These are phyloP conservation scores for Collariella sp. DNA, from an alignment of 495 filamentous ascomycete genomes.

Conservation along the genomic window DNA sequence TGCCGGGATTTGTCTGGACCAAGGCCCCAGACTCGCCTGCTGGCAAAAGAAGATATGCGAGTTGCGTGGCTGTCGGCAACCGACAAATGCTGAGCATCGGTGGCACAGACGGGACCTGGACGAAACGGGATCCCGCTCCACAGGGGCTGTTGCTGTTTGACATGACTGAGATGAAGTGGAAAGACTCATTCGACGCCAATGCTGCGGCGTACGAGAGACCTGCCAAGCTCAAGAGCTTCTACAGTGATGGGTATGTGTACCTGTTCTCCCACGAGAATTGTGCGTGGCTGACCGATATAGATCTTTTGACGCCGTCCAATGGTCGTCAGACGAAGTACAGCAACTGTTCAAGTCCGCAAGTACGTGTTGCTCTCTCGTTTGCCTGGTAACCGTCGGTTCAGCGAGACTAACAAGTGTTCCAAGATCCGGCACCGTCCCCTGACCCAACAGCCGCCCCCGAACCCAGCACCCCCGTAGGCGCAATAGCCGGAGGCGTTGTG, in stretches of 20 bases:
- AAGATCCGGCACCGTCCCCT: background rate
- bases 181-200: slow-evolving; percentile 28
- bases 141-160: slow-evolving; percentile 37
- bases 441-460: background rate
- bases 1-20: slow-evolving; percentile 42
- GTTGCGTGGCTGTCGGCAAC: slow-evolving; percentile 29
- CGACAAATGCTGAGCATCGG: slow-evolving; percentile 36
- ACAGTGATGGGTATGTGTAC: slow-evolving; percentile 11
- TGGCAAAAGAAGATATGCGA: slow-evolving; percentile 22
- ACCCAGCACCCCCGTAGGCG: background rate
- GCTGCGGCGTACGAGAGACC: slow-evolving; percentile 30
- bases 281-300: background rate
- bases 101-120: slow-evolving; percentile 20
- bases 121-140: slow-evolving; percentile 28
- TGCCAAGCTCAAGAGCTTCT: slow-evolving; percentile 24
- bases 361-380: background rate
- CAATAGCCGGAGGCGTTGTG: slow-evolving; percentile 7
- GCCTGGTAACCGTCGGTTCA: too few relatives aligned
- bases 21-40: slow-evolving; percentile 15
- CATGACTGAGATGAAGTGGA: slow-evolving; percentile 34
- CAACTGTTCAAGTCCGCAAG: background rate
- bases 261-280: background rate
- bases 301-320: background rate
- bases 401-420: background rate
- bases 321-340: background rate